Base-by-base conservation (phyloP, 1,284 basidiomycete genomes). In the Waitea zeae region DNA sequence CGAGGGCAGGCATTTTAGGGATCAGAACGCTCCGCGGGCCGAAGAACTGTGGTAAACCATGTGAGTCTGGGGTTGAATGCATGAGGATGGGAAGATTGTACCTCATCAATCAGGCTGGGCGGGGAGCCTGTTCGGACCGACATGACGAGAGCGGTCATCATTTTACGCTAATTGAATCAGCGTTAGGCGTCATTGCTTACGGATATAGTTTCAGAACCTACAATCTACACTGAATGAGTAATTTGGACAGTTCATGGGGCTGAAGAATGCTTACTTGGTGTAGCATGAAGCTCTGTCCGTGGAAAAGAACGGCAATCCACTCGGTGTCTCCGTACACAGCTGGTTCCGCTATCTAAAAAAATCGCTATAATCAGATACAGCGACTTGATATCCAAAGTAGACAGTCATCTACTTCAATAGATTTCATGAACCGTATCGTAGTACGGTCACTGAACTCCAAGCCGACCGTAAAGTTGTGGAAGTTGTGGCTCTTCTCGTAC, bases 221-320 rank as follows among this genome's bases (percentile, higher is more conserved):
- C 29, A 28, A 34, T 33, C 28, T 36, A 44, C 50, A 41, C 31
- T 54, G 46, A 38, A 52, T 52, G 52, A 56, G 36, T 36, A 12
- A n/a, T n/a, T n/a, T n/a, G n/a, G n/a, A n/a, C n/a, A 27, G 30
- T n/a, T n/a, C n/a, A n/a, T n/a, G n/a, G n/a, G n/a, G n/a, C n/a
- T n/a, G n/a, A 29, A 18, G 7, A 28, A 13, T 20, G 36, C 59
- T 36, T 44, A 79, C 79, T 61, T 98, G 93, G 54, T 99, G 93
- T 38, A 98, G 58, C 95, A 99, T 98, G 54, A 99, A 99, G 45
- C 87, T 92, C 54, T 98, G 95, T 0, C 93, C 95, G 48, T 97
- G 89, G 49, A 97, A 80, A 43, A 84, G 66, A 20, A 98, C 78
- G 34, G 80, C 83, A 34, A 98, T 75, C 92, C 93, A 98, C 50